A percentile compares a stretch with the other conserved stretches of the same genome.
These are phyloP conservation scores for Lophiostoma macrostomum DNA, from an alignment of 495 filamentous ascomycete genomes.

Conservation along the genomic window DNA sequence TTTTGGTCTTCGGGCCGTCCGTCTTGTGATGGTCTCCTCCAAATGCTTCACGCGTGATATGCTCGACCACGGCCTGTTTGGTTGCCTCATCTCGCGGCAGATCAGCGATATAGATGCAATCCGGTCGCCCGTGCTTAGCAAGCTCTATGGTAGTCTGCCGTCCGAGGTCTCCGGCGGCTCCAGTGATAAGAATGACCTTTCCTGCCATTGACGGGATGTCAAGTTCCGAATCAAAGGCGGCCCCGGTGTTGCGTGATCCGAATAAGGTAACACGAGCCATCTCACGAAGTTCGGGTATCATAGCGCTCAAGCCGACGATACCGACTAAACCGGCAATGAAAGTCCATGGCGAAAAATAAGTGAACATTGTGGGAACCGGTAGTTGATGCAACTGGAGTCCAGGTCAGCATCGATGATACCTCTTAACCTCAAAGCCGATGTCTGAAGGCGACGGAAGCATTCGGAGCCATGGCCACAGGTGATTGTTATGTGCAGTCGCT, in stretches of 20 bases:
- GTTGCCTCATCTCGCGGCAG: background rate
- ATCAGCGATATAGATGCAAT: background rate
- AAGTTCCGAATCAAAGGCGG: background rate
- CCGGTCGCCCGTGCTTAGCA: constrained; percentile 1
- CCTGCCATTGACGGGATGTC: constrained; percentile 2
- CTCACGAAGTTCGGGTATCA: background rate
- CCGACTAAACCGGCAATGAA: no score
- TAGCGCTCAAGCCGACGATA: no score
- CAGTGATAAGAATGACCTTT: constrained; percentile 2
- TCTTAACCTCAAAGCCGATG: no score
- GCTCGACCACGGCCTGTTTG: constrained; percentile 4
- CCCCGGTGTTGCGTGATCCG: background rate
- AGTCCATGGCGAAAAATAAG: no score
- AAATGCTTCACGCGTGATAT: background rate
- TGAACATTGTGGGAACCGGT: no score
- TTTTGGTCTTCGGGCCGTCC: background rate
- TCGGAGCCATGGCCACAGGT: no score
- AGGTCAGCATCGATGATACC: no score
- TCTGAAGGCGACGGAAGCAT: no score
- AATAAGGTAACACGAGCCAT: background rate
- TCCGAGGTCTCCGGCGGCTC: background rate
- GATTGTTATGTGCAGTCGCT: no score
- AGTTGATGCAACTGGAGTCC: no score
- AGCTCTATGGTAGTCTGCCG: background rate
- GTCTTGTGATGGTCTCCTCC: no score